Conservation (phyloP, 352 stramenopile species). For the Phytopythium helicoides region DNA sequence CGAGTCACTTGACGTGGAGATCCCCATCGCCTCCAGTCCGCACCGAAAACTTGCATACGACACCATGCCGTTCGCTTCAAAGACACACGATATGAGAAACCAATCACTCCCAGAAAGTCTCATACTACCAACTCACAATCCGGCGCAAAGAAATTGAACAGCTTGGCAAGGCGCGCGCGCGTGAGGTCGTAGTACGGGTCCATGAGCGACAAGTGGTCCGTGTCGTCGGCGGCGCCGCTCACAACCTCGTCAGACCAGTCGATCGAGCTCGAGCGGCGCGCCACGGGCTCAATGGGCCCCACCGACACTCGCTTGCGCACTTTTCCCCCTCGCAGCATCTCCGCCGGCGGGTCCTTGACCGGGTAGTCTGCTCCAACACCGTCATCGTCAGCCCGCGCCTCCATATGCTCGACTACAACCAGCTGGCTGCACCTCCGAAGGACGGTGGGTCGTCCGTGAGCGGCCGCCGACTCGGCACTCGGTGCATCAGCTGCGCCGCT, state of each 20-base stretch:
- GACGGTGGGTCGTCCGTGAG: slow-evolving; percentile 2
- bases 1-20: slow-evolving; percentile 55
- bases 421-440: slow-evolving; percentile 2
- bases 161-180: slow-evolving; percentile 58
- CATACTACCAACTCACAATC: too few relatives aligned
- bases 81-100: neutral
- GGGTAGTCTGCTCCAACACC: slow-evolving; percentile 4
- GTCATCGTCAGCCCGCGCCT: neutral
- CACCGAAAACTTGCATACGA: slow-evolving; percentile 73
- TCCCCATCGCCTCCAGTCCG: slow-evolving; percentile 74
- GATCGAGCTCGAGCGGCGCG: slow-evolving; percentile 47
- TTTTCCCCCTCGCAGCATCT: slow-evolving; percentile 63
- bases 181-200: slow-evolving; percentile 87
- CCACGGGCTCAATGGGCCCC: slow-evolving; percentile 28
- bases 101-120: neutral
- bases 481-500: too few relatives aligned
- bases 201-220: slow-evolving; percentile 66
- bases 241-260: slow-evolving; percentile 57
- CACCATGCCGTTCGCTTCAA: slow-evolving; percentile 51
- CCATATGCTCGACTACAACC: too few relatives aligned
- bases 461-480: neutral
- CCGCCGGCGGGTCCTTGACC: slow-evolving; percentile 4
- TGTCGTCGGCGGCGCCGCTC: slow-evolving; percentile 18
- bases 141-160: slow-evolving; percentile 65
- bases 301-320: slow-evolving; percentile 62